Evolutionary conservation across 1,284 basidiomycete species (phyloP).

Genomic region (Fomitopsis pinicola): DNA sequence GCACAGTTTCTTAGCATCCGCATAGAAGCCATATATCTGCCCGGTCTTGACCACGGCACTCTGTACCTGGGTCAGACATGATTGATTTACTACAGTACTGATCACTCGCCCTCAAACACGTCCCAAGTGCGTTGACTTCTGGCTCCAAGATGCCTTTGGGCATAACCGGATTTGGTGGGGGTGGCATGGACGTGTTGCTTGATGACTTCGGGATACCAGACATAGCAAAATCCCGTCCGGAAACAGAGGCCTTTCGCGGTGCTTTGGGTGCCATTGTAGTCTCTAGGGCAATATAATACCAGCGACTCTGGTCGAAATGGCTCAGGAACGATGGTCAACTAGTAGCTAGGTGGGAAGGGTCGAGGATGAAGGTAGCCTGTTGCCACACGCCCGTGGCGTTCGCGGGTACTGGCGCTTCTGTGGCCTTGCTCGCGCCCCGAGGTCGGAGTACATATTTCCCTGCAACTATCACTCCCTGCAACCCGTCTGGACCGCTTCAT

Average conservation of each 20-base stretch:
- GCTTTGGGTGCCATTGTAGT: slow-evolving; percentile 25
- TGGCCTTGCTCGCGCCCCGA: no score
- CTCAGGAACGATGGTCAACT: no score
- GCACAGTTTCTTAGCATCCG: slow-evolving; percentile 59
- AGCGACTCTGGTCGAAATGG: no score
- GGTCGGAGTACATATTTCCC: no score
- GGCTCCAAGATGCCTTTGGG: slow-evolving; percentile 51
- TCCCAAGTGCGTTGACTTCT: slow-evolving; percentile 53
- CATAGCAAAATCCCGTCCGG: slow-evolving; percentile 17
- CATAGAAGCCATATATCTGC: slow-evolving; percentile 65
- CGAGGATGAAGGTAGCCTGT: neutral
- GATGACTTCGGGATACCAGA: slow-evolving; percentile 16
- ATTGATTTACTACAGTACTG: neutral
- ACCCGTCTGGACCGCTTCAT: no score
- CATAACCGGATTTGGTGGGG: slow-evolving; percentile 48
- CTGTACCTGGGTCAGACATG: slow-evolving; percentile 29
- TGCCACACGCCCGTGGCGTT: neutral
- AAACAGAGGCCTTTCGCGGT: slow-evolving; percentile 18
- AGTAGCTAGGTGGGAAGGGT: neutral
- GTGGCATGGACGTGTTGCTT: slow-evolving; percentile 46
- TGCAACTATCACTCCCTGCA: no score
- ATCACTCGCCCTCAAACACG: slow-evolving; percentile 49
- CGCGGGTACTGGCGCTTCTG: no score
- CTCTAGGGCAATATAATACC: no score
- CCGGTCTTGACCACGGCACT: slow-evolving; percentile 65